Percentiles rank a stretch among this genome's conserved stretches.
phyloP scores from a whole-genome alignment of 768 basidiomycete species.

The Agrocybe praecox region DNA sequence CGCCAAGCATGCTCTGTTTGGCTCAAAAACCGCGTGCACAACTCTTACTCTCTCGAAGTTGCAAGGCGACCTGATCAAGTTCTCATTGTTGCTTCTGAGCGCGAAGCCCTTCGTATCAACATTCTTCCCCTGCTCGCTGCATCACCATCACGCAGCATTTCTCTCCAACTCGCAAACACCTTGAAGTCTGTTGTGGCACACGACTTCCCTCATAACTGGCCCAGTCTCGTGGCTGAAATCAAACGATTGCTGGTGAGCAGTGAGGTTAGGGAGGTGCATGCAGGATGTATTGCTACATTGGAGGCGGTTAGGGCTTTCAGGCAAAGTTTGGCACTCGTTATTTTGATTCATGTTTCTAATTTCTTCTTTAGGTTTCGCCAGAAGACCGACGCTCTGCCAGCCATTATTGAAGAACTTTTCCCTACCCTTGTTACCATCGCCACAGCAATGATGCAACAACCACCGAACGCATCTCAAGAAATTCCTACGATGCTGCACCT shows the following conservation, averaged over 20 bases:
- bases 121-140: slow-evolving; percentile 72
- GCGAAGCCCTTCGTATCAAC: slow-evolving; percentile 67
- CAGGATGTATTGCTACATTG: slow-evolving; percentile 76
- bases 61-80: slow-evolving; percentile 58
- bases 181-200: slow-evolving; percentile 73
- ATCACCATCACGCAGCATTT: slow-evolving; percentile 67
- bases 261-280: slow-evolving; percentile 74
- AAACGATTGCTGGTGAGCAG: slow-evolving; percentile 63
- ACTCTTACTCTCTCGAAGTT: slow-evolving; percentile 58
- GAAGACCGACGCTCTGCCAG: slow-evolving; percentile 57
- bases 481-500: slow-evolving; percentile 84
- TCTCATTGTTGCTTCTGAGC: slow-evolving; percentile 68
- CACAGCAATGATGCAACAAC: slow-evolving; percentile 63
- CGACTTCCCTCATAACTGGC: slow-evolving; percentile 84
- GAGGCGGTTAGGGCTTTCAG: slow-evolving; percentile 81
- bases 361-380: slow-evolving; percentile 63
- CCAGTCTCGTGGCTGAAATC: slow-evolving; percentile 65
- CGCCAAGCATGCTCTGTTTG: slow-evolving; percentile 87
- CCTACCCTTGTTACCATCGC: slow-evolving; percentile 80
- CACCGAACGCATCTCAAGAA: slow-evolving; percentile 66
- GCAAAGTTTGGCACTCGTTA: slow-evolving; percentile 35
- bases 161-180: slow-evolving; percentile 72
- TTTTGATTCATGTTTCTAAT: not conserved
- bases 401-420: slow-evolving; percentile 65
- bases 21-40: slow-evolving; percentile 86